Evolutionary conservation across 2,329 filamentous ascomycete genomes (phyloP).

Genomic region (Stagonosporopsis vannaccii): DNA sequence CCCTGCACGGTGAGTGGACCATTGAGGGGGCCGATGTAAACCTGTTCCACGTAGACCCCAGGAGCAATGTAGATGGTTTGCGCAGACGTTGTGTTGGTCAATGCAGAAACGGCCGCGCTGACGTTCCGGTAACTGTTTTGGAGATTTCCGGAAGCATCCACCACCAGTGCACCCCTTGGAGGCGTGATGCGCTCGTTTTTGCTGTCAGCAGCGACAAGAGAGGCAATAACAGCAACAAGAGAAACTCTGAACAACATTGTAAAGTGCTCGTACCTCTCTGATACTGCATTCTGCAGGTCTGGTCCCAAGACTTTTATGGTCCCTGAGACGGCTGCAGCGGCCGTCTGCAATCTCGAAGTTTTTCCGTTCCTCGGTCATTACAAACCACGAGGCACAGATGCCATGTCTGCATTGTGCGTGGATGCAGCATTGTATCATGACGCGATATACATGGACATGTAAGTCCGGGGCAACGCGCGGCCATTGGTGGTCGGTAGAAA

Average conservation of each 20-base stretch:
- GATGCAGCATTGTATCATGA: neutral
- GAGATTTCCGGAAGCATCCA: slow-evolving; percentile 25
- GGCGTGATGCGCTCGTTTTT: slow-evolving; percentile 24
- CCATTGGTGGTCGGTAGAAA: neutral
- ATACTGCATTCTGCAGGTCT: neutral
- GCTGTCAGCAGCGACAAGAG: slow-evolving; percentile 3
- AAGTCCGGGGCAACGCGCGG: neutral
- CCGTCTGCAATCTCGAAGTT: slow-evolving; percentile 4
- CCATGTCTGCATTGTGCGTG: neutral
- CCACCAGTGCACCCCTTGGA: slow-evolving; percentile 23
- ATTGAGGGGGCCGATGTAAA: slow-evolving; percentile 56
- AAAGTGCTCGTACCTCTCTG: neutral
- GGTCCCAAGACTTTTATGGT: neutral
- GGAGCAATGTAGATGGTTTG: slow-evolving; percentile 63
- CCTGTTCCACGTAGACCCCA: slow-evolving; percentile 66
- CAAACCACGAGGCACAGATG: neutral
- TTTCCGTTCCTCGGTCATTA: slow-evolving; percentile 3
- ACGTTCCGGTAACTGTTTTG: slow-evolving; percentile 24
- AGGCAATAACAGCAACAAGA: neutral
- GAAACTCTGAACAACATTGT: slow-evolving; percentile 4
- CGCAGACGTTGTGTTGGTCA: slow-evolving; percentile 18
- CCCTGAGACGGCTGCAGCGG: neutral
- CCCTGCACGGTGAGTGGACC: slow-evolving; percentile 64
- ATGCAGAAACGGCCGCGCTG: slow-evolving; percentile 23
- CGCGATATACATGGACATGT: neutral